A percentile compares a stretch with the other conserved stretches of the same genome.
These are phyloP conservation scores for Isatis lusitanica DNA, from an alignment of 441 rosid genomes.

Conservation along the genomic window DNA sequence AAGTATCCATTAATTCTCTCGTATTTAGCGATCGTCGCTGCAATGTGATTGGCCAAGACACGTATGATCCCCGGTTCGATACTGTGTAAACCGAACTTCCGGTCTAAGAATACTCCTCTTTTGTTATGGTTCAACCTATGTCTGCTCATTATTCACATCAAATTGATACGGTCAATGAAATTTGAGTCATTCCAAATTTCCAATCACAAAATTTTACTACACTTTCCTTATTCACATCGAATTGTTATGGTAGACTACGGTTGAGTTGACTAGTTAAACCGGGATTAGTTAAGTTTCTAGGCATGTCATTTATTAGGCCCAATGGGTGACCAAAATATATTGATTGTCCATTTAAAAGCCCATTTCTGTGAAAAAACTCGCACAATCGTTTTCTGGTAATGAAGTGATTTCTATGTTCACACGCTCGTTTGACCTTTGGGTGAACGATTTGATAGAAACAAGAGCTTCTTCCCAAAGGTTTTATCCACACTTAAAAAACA, in stretches of 20 bases:
- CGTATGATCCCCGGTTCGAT: conserved; percentile 1
- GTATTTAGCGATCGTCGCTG: background rate
- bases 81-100: conserved; percentile 11
- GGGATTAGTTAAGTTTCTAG: background rate
- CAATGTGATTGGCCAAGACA: conserved; percentile 34
- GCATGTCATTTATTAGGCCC: conserved; percentile 3
- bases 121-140: background rate
- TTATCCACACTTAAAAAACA: background rate
- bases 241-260: background rate
- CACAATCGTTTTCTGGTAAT: background rate
- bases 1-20: background rate
- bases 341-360: background rate
- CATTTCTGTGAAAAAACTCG: background rate
- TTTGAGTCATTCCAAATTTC: background rate
- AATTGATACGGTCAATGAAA: too few relatives aligned
- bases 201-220: background rate
- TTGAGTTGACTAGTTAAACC: background rate
- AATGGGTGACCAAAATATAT: background rate
- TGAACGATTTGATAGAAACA: background rate
- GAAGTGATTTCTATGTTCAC: background rate
- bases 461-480: background rate
- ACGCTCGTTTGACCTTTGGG: background rate
- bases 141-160: too few relatives aligned
- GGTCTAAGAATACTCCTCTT: background rate
- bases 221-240: background rate